Evolutionary conservation across 140 eudicot genomes (phyloP).

Genomic region (Ambrosia hybrid): DNA sequence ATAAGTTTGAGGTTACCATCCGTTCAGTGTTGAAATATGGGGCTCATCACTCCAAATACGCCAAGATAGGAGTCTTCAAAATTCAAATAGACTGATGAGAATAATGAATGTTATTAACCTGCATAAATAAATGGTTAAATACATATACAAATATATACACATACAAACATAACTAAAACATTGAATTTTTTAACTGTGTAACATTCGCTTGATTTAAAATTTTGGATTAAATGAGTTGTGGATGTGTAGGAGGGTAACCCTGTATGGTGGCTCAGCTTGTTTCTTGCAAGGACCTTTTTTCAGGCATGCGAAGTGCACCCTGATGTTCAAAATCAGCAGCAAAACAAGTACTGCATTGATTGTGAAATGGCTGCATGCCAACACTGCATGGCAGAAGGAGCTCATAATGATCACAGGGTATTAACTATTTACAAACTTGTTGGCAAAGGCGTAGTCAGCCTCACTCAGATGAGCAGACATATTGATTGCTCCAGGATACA

Average conservation of each 20-base stretch:
- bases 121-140: neutral
- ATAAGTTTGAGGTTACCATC: conserved; percentile 11
- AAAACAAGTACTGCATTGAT: conserved; percentile 50
- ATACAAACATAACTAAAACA: neutral
- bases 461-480: conserved; percentile 30
- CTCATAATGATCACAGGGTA: conserved; percentile 40
- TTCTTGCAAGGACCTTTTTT: conserved; percentile 47
- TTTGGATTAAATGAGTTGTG: neutral
- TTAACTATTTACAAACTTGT: conserved; percentile 55
- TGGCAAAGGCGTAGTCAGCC: conserved; percentile 53
- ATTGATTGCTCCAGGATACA: conserved; percentile 42
- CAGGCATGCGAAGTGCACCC: conserved; percentile 35
- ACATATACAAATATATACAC: neutral
- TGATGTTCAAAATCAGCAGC: conserved; percentile 15
- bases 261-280: conserved; percentile 28
- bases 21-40: neutral
- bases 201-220: neutral
- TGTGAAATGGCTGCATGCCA: conserved; percentile 43
- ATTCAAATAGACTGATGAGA: neutral
- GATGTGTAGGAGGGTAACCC: conserved; percentile 24
- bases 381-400: conserved; percentile 38
- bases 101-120: conserved; percentile 5
- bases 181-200: neutral
- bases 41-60: conserved; percentile 15
- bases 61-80: neutral